Conservation (phyloP, 2,329 filamentous ascomycete species). For the Ceratocystis diversiconidia region DNA sequence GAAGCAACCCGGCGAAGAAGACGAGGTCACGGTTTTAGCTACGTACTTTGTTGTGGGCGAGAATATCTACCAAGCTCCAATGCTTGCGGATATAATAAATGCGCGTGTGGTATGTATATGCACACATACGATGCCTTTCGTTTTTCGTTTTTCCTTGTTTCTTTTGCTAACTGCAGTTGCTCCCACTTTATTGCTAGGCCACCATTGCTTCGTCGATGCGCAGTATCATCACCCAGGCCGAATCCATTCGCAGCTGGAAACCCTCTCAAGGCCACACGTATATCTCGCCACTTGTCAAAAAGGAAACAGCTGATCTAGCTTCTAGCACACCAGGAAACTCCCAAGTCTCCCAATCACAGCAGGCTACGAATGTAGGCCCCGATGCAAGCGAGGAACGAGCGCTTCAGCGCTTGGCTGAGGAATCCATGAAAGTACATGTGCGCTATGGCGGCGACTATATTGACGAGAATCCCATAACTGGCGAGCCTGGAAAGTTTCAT, state of each 20-base stretch:
- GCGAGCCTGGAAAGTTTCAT: conserved; percentile 51
- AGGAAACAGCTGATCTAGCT: conserved; percentile 21
- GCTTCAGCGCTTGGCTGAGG: conserved; percentile 39
- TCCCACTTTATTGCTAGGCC: conserved; percentile 27
- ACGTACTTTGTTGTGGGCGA: conserved; percentile 52
- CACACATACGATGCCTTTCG: not conserved
- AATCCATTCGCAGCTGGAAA: conserved; percentile 39
- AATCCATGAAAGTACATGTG: conserved; percentile 43
- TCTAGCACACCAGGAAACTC: conserved; percentile 23
- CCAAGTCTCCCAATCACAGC: conserved; percentile 21
- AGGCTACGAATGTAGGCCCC: conserved; percentile 18
- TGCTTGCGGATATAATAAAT: conserved; percentile 43
- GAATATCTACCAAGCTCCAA: conserved; percentile 53
- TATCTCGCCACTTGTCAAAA: conserved; percentile 26
- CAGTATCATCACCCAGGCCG: conserved; percentile 37
- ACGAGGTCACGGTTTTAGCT: conserved; percentile 44
- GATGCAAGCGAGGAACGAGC: conserved; percentile 27
- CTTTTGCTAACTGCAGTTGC: not conserved
- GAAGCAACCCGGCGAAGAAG: conserved; percentile 40
- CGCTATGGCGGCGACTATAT: conserved; percentile 50
- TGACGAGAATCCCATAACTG: conserved; percentile 54
- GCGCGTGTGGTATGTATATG: conserved; percentile 38
- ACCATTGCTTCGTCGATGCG: conserved; percentile 41
- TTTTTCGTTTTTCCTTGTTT: not conserved
- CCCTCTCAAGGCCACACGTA: conserved; percentile 41